Evolutionary conservation across 2,329 filamentous ascomycete genomes (phyloP), one percentile per base, ranked within the genome.

Genomic region (Phyllosticta citriasiana): DNA sequence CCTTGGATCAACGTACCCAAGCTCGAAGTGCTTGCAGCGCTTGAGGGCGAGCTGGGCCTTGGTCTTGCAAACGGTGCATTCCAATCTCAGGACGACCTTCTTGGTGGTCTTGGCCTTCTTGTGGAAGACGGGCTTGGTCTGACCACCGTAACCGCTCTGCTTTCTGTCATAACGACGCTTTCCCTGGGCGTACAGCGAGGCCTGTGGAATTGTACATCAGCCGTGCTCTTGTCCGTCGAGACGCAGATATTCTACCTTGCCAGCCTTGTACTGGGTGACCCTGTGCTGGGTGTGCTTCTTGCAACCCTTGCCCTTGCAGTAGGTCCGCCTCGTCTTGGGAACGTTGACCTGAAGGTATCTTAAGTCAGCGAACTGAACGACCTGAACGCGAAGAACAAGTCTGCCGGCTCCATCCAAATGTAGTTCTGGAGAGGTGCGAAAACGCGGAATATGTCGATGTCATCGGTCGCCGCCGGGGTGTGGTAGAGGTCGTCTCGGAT

Each of bases 41-140:
- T 99, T 99, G 80, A 99, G 84, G 72, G 94, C 86, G 76, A 99
- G 85, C 84, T 99, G 91, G 80, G 87, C 87, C 88, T 97, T 97
- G 79, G 91, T 88, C 89, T 97, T 97, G 91, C 94, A 99, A 72
- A 82, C 79, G 76, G 91, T 93, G 85, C 94, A 99, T 81, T 99
- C 94, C 80, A 99, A 83, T 84, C 94, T 88, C 80, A 99, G 84
- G 75, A 99, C 95, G 74, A 99, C 89, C 88, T 99, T 99, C 90
- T 99, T 99, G 78, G 94, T 99, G 72, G 94, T 99, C 89, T 99
- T 99, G 71, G 94, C 94, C 85, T 97, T 97, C 88, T 97, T 99
- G 90, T 97, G 94, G 89, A 97, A 99, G 77, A 99, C 92, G 73
- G 95, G 94, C 85, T 99, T 99, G 76, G 94, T 99, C 85, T 99